Percentiles rank a stretch among this genome's conserved stretches.
phyloP scores from a whole-genome alignment of 208 protist genomes.

The Strigomonas galati region DNA sequence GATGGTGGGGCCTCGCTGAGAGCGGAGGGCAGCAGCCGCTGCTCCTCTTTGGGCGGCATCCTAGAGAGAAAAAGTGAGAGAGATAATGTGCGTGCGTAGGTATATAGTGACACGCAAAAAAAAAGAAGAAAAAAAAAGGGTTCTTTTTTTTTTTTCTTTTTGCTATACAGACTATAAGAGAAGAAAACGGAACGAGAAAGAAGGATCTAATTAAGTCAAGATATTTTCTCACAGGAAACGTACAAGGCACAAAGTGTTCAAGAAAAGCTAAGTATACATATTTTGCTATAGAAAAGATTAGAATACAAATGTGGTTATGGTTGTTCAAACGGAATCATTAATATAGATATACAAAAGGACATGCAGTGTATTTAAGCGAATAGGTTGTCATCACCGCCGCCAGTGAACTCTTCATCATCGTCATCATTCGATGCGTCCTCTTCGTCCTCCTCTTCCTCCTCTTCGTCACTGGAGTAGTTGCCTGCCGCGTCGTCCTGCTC shows the following conservation, averaged over 20 bases:
- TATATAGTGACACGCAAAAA: background rate
- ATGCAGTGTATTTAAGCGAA: background rate
- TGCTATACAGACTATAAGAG: background rate
- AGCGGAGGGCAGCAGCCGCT: background rate
- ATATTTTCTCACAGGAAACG: background rate
- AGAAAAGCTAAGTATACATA: background rate
- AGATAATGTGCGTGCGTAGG: background rate
- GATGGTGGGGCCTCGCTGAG: background rate
- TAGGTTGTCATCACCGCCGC: background rate
- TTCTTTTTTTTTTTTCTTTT: background rate
- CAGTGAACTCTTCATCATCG: background rate
- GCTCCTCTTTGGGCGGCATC: background rate
- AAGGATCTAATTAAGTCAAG: background rate
- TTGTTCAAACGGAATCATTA: background rate
- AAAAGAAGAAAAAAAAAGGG: background rate
- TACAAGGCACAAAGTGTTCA: background rate
- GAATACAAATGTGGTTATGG: background rate
- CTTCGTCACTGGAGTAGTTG: background rate
- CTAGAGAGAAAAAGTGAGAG: background rate
- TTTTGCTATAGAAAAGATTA: background rate
- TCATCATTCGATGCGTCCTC: background rate
- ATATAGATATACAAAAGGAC: background rate
- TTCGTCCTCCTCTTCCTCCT: constrained; percentile 4
- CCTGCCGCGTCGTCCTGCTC: background rate
- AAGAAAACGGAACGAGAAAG: background rate